Conservation (phyloP, 169 alveolate species). For the Eimeria falciformis region DNA sequence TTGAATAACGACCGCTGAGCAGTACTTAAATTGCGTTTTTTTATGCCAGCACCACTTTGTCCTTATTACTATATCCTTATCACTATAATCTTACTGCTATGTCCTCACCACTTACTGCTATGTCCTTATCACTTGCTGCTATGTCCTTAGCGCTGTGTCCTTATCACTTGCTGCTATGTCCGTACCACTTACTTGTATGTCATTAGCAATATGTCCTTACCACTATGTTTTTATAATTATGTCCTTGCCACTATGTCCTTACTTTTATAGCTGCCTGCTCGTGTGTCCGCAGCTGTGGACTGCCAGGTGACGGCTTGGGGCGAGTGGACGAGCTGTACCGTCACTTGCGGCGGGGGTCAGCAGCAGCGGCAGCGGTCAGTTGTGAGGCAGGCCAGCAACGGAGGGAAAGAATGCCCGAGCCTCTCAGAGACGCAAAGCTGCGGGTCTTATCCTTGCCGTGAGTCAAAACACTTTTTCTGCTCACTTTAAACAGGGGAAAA, state of each 20-base stretch:
- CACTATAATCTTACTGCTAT: no score
- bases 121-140: background rate
- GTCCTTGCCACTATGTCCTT: no score
- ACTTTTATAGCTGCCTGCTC: background rate
- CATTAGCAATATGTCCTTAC: no score
- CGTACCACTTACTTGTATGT: no score
- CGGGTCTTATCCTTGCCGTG: constrained; percentile 78
- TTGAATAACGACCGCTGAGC: no score
- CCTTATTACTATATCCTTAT: no score
- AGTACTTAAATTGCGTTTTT: no score
- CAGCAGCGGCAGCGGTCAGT: constrained; percentile 82
- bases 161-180: no score
- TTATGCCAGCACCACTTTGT: no score
- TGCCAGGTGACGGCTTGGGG: constrained; percentile 85
- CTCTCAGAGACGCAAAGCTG: constrained; percentile 70
- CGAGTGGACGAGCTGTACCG: constrained; percentile 81
- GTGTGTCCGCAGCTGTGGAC: constrained; percentile 75
- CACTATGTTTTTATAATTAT: no score
- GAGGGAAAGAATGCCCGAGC: constrained; percentile 74
- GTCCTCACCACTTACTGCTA: background rate
- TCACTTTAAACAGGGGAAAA: background rate
- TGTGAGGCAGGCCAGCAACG: constrained; percentile 61
- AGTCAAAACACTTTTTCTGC: background rate
- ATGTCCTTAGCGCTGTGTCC: background rate
- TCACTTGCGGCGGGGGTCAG: constrained; percentile 83